Percentiles rank a stretch among this genome's conserved stretches.
Evolutionary conservation across 1,284 basidiomycete genomes (phyloP).

Genomic region (Coriolopsis trogii): DNA sequence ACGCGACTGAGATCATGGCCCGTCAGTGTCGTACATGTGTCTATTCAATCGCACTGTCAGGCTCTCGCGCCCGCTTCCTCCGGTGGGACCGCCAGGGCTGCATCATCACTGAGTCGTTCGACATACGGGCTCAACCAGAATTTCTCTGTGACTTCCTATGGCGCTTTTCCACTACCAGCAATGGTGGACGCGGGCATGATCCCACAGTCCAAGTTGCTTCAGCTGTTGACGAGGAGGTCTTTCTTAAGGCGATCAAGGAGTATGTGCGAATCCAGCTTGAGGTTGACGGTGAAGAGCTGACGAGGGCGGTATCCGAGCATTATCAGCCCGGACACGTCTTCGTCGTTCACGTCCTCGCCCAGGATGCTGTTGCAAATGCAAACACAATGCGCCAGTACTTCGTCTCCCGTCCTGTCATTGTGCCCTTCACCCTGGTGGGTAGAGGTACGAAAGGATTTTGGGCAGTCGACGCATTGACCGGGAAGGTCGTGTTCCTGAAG

Average conservation of each 20-base stretch:
- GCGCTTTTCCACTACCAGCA: constrained; percentile 21
- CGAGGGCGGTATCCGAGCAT: neutral
- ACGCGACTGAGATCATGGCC: constrained; percentile 9
- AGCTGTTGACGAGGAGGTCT: constrained; percentile 10
- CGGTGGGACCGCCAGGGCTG: constrained; percentile 35
- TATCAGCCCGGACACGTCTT: neutral
- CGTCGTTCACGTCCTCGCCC: neutral
- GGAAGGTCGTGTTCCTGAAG: constrained; percentile 11
- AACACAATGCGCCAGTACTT: neutral
- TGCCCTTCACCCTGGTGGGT: neutral
- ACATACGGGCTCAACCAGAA: constrained; percentile 22
- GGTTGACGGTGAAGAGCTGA: neutral
- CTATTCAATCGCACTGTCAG: constrained; percentile 31
- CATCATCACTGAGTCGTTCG: constrained; percentile 31
- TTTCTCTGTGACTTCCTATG: constrained; percentile 32
- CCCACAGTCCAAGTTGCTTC: constrained; percentile 17
- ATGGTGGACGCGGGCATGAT: constrained; percentile 24
- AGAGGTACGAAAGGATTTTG: constrained; percentile 11
- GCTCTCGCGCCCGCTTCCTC: constrained; percentile 28
- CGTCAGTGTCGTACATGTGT: constrained; percentile 14
- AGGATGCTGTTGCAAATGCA: neutral
- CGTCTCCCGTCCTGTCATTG: constrained; percentile 7
- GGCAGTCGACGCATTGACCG: constrained; percentile 1
- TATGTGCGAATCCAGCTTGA: constrained; percentile 3
- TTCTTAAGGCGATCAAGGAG: neutral